phyloP scores from a whole-genome alignment of 1,139 yeast genomes.

The Blastobotrys serpentis region DNA sequence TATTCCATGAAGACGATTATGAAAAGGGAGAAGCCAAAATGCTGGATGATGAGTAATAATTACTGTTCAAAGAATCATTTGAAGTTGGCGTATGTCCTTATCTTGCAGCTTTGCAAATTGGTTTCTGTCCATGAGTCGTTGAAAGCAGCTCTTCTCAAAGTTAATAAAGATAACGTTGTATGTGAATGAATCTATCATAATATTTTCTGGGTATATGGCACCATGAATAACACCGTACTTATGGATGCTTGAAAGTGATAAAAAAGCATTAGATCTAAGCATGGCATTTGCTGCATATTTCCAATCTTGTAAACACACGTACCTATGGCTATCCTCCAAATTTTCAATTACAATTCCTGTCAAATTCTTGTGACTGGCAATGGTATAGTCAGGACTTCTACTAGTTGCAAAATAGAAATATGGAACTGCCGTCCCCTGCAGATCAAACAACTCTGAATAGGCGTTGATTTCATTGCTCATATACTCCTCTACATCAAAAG shows the following conservation, averaged over 20 bases:
- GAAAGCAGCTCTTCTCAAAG: slow-evolving; percentile 6
- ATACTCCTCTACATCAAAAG: neutral
- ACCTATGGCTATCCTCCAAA: slow-evolving; percentile 1
- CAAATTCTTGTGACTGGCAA: neutral
- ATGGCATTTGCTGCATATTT: neutral
- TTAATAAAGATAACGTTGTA: neutral
- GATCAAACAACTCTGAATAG: slow-evolving; percentile 7
- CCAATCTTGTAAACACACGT: neutral
- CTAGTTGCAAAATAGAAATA: slow-evolving; percentile 8
- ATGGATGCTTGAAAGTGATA: neutral
- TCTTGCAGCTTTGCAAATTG: neutral
- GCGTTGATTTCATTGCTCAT: slow-evolving; percentile 6
- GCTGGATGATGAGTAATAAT: neutral
- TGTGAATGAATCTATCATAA: neutral
- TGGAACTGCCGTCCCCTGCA: neutral
- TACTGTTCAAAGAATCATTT: neutral
- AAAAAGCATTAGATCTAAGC: neutral
- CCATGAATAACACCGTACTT: slow-evolving; percentile 3
- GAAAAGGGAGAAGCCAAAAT: neutral
- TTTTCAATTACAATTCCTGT: slow-evolving; percentile 4
- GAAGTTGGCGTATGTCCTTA: neutral
- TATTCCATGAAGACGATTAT: neutral
- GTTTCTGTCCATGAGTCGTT: neutral
- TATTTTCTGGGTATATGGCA: neutral
- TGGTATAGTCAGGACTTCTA: neutral